A percentile compares a stretch with the other conserved stretches of the same genome.
Evolutionary conservation across 805 yeast genomes (phyloP).

Genomic region (Suhomyces tanzawaensis): DNA sequence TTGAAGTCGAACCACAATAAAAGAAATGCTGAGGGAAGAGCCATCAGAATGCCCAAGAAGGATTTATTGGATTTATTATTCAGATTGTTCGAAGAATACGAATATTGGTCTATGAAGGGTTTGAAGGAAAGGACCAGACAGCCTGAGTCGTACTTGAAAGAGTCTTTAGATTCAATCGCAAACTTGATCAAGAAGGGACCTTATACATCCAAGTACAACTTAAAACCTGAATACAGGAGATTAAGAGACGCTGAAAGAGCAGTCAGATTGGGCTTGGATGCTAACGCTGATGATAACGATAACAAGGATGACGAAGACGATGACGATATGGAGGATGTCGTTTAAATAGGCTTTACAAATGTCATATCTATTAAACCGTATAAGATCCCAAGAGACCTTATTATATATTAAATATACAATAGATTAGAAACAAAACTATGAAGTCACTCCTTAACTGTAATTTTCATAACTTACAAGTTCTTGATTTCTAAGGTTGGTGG

Average conservation of each 20-base stretch:
- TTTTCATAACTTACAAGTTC: slow-evolving; percentile 34
- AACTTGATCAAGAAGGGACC: slow-evolving; percentile 91
- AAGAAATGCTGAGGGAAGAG: slow-evolving; percentile 70
- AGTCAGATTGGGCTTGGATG: slow-evolving; percentile 54
- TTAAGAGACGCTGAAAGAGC: slow-evolving; percentile 75
- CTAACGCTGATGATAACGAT: slow-evolving; percentile 38
- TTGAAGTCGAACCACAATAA: slow-evolving; percentile 41
- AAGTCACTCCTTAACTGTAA: slow-evolving; percentile 3
- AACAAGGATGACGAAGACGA: slow-evolving; percentile 64
- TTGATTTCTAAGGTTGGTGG: slow-evolving; percentile 88
- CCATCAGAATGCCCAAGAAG: slow-evolving; percentile 90
- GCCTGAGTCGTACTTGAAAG: slow-evolving; percentile 91
- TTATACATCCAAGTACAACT: slow-evolving; percentile 84
- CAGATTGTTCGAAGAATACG: slow-evolving; percentile 88
- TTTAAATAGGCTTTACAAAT: slow-evolving; percentile 22
- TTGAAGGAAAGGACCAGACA: slow-evolving; percentile 90
- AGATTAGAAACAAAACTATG: slow-evolving; percentile 8
- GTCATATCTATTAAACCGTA: slow-evolving; percentile 4
- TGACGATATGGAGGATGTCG: slow-evolving; percentile 72
- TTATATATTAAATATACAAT: slow-evolving; percentile 11
- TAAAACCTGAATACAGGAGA: slow-evolving; percentile 86
- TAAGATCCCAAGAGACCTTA: slow-evolving; percentile 6
- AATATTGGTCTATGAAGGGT: slow-evolving; percentile 95
- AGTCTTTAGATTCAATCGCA: slow-evolving; percentile 87
- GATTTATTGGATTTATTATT: slow-evolving; percentile 86